Conservation (phyloP, 1,284 basidiomycete genomes). For the Calocybe gambosa region DNA sequence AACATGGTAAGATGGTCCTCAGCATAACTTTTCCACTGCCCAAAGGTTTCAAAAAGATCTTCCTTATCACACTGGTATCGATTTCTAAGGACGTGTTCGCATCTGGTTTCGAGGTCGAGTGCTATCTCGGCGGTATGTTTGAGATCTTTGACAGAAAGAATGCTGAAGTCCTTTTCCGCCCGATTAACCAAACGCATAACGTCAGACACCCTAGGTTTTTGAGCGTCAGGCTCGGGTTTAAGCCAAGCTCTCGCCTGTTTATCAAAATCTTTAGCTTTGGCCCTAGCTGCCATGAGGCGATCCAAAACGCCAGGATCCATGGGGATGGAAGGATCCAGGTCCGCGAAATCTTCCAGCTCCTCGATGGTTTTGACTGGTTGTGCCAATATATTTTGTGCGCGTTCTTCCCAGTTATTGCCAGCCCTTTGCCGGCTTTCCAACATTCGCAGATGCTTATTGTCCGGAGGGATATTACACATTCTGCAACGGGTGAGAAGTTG, state of each 20-base stretch:
- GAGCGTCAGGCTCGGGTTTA: slow-evolving; percentile 41
- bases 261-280: slow-evolving; percentile 69
- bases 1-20: slow-evolving; percentile 67
- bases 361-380: slow-evolving; percentile 65
- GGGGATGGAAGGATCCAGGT: slow-evolving; percentile 54
- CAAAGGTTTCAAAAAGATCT: slow-evolving; percentile 63
- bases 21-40: slow-evolving; percentile 66
- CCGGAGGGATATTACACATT: slow-evolving; percentile 56
- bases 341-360: slow-evolving; percentile 62
- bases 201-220: slow-evolving; percentile 59
- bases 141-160: slow-evolving; percentile 58
- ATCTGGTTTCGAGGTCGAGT: slow-evolving; percentile 63
- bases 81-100: slow-evolving; percentile 65
- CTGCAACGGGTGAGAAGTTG: slow-evolving; percentile 60
- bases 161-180: slow-evolving; percentile 68
- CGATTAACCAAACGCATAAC: slow-evolving; percentile 60
- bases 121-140: slow-evolving; percentile 67
- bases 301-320: slow-evolving; percentile 57
- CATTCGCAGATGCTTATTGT: slow-evolving; percentile 53
- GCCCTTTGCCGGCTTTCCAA: slow-evolving; percentile 53
- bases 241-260: slow-evolving; percentile 70
- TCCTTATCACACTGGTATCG: slow-evolving; percentile 52
- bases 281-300: slow-evolving; percentile 50
- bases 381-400: slow-evolving; percentile 54
- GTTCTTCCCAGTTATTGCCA: slow-evolving; percentile 68